Evolutionary conservation across 2,329 filamentous ascomycete species (phyloP).

Genomic region (Aaosphaeria pasadenensis): DNA sequence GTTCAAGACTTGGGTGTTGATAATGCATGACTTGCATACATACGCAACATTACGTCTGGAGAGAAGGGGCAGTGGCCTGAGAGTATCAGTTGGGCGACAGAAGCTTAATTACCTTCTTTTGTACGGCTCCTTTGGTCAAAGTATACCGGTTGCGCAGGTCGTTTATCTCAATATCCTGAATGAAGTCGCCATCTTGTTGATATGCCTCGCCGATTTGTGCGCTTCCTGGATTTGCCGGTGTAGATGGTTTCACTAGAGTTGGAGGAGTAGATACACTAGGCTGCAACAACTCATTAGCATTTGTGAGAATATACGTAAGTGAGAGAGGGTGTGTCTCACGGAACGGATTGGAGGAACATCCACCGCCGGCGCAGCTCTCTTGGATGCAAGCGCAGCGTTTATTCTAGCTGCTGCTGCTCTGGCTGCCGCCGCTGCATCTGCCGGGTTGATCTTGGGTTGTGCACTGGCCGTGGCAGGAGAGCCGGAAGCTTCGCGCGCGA

Average conservation of each 20-base stretch:
- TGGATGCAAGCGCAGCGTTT: constrained; percentile 50
- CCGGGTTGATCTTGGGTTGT: constrained; percentile 56
- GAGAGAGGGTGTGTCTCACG: constrained; percentile 38
- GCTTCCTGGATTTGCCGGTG: constrained; percentile 45
- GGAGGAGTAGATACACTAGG: constrained; percentile 46
- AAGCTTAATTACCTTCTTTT: constrained; percentile 97
- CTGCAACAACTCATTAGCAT: no score
- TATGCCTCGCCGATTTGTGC: constrained; percentile 76
- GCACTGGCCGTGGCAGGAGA: constrained; percentile 46
- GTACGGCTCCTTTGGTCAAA: constrained; percentile 92
- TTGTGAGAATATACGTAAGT: neutral
- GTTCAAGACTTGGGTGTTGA: constrained; percentile 14
- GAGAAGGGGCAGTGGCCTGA: constrained; percentile 40
- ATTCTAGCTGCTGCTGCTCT: constrained; percentile 67
- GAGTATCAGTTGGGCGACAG: constrained; percentile 66
- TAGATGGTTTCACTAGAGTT: constrained; percentile 51
- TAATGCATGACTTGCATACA: constrained; percentile 18
- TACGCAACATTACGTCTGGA: no score
- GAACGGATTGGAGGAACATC: constrained; percentile 78
- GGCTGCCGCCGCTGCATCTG: constrained; percentile 54
- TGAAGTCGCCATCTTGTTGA: constrained; percentile 93
- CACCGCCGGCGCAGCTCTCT: constrained; percentile 86
- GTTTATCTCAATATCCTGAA: constrained; percentile 99
- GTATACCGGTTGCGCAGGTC: constrained; percentile 95
- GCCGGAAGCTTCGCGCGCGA: constrained; percentile 50